A percentile compares a stretch with the other conserved stretches of the same genome.
Evolutionary conservation across 768 basidiomycete species (phyloP).

Genomic region (Tulasnella sp.): DNA sequence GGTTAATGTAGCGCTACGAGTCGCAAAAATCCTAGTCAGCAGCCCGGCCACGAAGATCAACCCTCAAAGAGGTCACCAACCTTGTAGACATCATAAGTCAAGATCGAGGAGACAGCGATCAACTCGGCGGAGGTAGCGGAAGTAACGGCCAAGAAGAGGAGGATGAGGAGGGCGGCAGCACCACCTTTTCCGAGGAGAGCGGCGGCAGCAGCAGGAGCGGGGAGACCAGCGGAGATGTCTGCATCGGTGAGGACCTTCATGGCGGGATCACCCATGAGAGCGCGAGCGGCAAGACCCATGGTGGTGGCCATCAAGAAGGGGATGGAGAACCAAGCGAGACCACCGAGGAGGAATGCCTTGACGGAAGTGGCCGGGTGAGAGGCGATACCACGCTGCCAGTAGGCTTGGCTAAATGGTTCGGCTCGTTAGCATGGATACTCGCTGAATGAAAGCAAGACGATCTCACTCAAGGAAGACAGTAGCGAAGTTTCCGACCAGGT

Average conservation of each 20-base stretch:
- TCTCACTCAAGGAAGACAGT: constrained; percentile 15
- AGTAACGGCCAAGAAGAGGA: constrained; percentile 83
- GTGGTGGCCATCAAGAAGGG: constrained; percentile 53
- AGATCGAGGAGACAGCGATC: constrained; percentile 76
- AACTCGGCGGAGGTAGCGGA: constrained; percentile 62
- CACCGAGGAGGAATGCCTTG: constrained; percentile 85
- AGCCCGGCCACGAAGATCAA: not conserved
- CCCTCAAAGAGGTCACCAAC: constrained; percentile 29
- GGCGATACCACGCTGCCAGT: constrained; percentile 91
- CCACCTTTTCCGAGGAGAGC: constrained; percentile 75
- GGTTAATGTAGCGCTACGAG: constrained; percentile 66
- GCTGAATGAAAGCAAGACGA: not conserved
- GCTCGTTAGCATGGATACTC: not conserved
- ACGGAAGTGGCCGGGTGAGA: constrained; percentile 75
- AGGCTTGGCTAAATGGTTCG: constrained; percentile 44
- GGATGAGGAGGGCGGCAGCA: constrained; percentile 65
- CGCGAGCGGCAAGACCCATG: constrained; percentile 80
- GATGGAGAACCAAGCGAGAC: constrained; percentile 53
- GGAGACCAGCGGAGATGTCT: constrained; percentile 83
- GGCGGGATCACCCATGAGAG: constrained; percentile 50
- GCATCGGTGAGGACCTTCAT: constrained; percentile 40
- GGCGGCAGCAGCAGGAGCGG: constrained; percentile 73
- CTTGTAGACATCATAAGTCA: constrained; percentile 85
- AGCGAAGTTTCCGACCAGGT: constrained; percentile 16
- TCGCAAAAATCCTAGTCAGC: not conserved